phyloP scores from a whole-genome alignment of 1,284 basidiomycete genomes.

The Fomes fomentarius region DNA sequence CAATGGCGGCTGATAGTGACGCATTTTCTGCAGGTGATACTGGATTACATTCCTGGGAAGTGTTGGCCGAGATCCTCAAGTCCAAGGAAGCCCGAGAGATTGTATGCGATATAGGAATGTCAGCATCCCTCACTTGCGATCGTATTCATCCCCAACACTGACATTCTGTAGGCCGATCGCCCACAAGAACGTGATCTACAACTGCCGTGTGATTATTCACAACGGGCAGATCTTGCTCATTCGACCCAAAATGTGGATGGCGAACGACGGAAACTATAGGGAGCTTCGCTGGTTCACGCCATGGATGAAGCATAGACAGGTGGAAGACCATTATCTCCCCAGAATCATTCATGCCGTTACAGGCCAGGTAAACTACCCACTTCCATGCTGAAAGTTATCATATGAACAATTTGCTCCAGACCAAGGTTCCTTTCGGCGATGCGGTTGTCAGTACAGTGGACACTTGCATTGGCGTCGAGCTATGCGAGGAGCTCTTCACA shows the following conservation, averaged over 20 bases:
- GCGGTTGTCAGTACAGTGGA: slow-evolving; percentile 93
- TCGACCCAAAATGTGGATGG: slow-evolving; percentile 99
- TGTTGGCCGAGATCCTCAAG: slow-evolving; percentile 84
- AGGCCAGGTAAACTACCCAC: slow-evolving; percentile 64
- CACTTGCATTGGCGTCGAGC: slow-evolving; percentile 94
- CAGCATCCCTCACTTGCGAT: slow-evolving; percentile 34
- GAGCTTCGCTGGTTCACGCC: slow-evolving; percentile 97
- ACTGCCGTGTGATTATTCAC: slow-evolving; percentile 90
- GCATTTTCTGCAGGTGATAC: slow-evolving; percentile 73
- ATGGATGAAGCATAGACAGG: slow-evolving; percentile 87
- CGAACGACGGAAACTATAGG: slow-evolving; percentile 98
- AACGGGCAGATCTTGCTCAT: slow-evolving; percentile 90
- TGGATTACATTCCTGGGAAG: slow-evolving; percentile 95
- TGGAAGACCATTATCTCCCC: slow-evolving; percentile 90
- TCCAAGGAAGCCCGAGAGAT: slow-evolving; percentile 79
- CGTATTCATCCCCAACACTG: neutral
- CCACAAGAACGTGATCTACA: slow-evolving; percentile 98
- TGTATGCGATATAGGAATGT: slow-evolving; percentile 95
- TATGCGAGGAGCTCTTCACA: slow-evolving; percentile 98
- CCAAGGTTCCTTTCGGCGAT: slow-evolving; percentile 93
- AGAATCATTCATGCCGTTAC: slow-evolving; percentile 86
- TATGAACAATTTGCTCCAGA: slow-evolving; percentile 41
- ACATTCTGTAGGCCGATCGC: slow-evolving; percentile 76
- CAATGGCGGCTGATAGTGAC: neutral
- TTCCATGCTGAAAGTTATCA: neutral